Evolutionary conservation across 192 early-diverging fungal genomes (phyloP).

Genomic region (Coemansia sp.): DNA sequence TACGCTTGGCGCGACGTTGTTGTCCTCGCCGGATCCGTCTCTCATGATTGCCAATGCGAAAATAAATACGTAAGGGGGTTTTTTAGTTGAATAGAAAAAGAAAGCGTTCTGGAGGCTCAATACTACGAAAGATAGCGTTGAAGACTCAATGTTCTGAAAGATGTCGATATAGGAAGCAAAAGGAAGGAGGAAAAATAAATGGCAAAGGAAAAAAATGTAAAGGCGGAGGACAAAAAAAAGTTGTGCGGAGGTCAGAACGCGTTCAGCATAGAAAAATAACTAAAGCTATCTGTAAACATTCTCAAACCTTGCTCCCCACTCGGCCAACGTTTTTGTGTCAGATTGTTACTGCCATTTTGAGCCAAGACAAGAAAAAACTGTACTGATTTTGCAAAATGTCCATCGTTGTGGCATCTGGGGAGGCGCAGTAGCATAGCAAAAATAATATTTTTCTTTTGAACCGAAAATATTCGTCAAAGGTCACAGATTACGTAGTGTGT

Average conservation of each 20-base stretch:
- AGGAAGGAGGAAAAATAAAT: not conserved
- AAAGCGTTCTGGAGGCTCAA: not conserved
- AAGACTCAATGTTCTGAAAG: not conserved
- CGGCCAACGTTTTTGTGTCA: not conserved
- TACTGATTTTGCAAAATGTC: not conserved
- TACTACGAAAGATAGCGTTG: too few relatives aligned
- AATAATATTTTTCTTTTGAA: not conserved
- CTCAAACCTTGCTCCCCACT: not conserved
- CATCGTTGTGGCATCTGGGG: not conserved
- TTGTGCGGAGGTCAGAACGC: not conserved
- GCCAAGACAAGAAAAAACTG: not conserved
- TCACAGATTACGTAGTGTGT: too few relatives aligned
- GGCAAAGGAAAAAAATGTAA: not conserved
- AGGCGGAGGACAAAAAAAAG: too few relatives aligned
- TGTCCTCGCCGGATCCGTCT: slow-evolving; percentile 54
- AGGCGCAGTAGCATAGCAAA: not conserved
- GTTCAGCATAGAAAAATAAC: not conserved
- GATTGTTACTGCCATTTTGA: not conserved
- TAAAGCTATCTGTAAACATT: slow-evolving; percentile 27
- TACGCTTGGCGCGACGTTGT: slow-evolving; percentile 51
- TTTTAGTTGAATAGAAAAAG: not conserved
- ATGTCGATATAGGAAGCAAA: not conserved
- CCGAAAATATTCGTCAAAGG: too few relatives aligned
- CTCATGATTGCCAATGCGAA: not conserved
- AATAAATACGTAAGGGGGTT: not conserved